Evolutionary conservation across 139 green algal species (phyloP).

Genomic region (Micractinium conductrix): DNA sequence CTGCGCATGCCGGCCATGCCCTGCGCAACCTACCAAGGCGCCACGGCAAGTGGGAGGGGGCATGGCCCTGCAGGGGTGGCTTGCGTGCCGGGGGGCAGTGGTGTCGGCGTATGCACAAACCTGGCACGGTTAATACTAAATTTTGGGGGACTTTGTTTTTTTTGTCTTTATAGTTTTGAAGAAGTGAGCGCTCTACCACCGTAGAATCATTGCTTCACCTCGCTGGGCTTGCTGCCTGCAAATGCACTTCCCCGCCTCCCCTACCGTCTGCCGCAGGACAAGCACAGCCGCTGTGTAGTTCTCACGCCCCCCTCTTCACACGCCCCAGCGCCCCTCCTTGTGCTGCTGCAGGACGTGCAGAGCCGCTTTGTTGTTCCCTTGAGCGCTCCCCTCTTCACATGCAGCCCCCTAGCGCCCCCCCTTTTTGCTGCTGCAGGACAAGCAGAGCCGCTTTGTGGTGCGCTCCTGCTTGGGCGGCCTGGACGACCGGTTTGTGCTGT

Average conservation of each 20-base stretch:
- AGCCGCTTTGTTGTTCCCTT: conserved; percentile 13
- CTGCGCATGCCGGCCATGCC: conserved; percentile 19
- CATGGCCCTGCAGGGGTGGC: no score
- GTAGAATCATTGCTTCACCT: neutral
- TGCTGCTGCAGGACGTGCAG: neutral
- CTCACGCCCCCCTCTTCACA: no score
- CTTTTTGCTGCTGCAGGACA: conserved; percentile 11
- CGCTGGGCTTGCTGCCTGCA: no score
- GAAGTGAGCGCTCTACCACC: neutral
- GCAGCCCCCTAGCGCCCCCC: neutral
- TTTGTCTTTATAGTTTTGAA: no score
- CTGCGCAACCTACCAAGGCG: conserved; percentile 1
- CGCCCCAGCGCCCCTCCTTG: neutral
- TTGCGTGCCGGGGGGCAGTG: no score
- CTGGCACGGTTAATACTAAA: no score
- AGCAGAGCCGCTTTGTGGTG: conserved; percentile 80
- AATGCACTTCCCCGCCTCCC: neutral
- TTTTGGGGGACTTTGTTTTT: no score
- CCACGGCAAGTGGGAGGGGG: neutral
- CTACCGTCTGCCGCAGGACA: neutral
- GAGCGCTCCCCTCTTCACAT: no score
- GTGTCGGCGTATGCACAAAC: no score
- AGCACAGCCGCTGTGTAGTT: neutral
- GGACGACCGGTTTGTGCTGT: conserved; percentile 78
- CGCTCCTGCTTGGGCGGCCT: conserved; percentile 86